Evolutionary conservation across 805 yeast species (phyloP).

Genomic region (Yarrowia sp.): DNA sequence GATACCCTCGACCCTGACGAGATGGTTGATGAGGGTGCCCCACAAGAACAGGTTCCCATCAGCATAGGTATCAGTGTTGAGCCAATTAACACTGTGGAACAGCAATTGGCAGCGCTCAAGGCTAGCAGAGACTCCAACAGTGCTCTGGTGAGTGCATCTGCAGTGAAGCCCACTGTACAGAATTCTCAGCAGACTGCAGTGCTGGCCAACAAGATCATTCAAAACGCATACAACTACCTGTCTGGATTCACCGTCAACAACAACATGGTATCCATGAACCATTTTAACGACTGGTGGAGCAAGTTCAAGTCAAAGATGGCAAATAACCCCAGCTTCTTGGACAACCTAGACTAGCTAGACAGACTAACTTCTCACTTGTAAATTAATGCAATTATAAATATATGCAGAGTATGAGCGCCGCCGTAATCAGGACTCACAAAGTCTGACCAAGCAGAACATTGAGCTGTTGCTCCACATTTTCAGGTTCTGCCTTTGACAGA

Average conservation of each 20-base stretch:
- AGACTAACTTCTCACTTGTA: conserved; percentile 29
- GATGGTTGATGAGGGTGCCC: conserved; percentile 46
- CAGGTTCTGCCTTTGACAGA: neutral
- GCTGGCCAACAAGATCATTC: conserved; percentile 82
- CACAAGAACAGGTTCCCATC: conserved; percentile 39
- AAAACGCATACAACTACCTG: conserved; percentile 85
- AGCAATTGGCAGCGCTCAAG: conserved; percentile 47
- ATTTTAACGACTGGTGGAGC: conserved; percentile 91
- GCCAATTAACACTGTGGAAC: conserved; percentile 63
- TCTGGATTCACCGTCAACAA: conserved; percentile 78
- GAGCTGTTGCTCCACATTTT: neutral
- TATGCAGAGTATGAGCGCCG: too few species aligned
- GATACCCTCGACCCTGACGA: conserved; percentile 55
- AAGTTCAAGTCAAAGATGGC: conserved; percentile 72
- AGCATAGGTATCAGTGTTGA: conserved; percentile 89
- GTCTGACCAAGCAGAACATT: neutral
- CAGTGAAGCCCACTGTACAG: conserved; percentile 36
- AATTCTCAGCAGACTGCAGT: conserved; percentile 45
- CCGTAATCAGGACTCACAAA: too few species aligned
- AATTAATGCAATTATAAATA: conserved; percentile 11
- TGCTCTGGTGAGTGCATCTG: conserved; percentile 33
- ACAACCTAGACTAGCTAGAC: conserved; percentile 40
- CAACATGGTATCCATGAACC: conserved; percentile 82
- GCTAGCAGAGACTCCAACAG: conserved; percentile 33
- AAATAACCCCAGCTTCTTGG: conserved; percentile 80